Evolutionary conservation across 2,329 filamentous ascomycete species (phyloP).

Genomic region (Aspergillus quadricinctus): DNA sequence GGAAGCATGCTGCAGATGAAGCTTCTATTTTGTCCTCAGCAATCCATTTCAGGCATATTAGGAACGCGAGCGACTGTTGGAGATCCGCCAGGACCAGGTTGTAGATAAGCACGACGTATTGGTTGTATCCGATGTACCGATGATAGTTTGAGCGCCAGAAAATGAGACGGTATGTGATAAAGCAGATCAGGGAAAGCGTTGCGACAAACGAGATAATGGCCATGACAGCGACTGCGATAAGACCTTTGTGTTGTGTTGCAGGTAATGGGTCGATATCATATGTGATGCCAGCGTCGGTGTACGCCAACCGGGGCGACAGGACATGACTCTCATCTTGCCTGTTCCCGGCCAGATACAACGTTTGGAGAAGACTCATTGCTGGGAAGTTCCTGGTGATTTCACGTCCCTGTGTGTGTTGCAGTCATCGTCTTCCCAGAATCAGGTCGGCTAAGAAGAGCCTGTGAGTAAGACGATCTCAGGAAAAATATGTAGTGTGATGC

Average conservation of each 20-base stretch:
- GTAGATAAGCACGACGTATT: conserved; percentile 52
- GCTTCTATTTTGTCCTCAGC: conserved; percentile 41
- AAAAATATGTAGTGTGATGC: background rate
- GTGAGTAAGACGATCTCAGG: background rate
- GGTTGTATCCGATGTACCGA: conserved; percentile 51
- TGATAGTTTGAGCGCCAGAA: conserved; percentile 47
- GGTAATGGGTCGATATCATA: conserved; percentile 34
- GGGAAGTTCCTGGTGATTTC: background rate
- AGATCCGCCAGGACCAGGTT: conserved; percentile 52
- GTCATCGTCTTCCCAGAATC: conserved; percentile 7
- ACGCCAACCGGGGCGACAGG: conserved; percentile 20
- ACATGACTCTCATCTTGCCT: conserved; percentile 10
- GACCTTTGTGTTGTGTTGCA: conserved; percentile 32
- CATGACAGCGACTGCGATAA: conserved; percentile 46
- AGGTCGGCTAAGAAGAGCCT: background rate
- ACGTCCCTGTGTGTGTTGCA: conserved; percentile 1
- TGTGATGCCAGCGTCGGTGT: conserved; percentile 7
- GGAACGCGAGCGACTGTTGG: conserved; percentile 49
- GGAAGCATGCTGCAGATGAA: conserved; percentile 43
- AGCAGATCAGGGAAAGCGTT: conserved; percentile 40
- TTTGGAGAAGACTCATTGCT: conserved; percentile 14
- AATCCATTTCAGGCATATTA: conserved; percentile 48
- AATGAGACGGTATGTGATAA: conserved; percentile 50
- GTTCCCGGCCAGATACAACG: conserved; percentile 13
- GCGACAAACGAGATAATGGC: conserved; percentile 46